Evolutionary conservation across 1,284 basidiomycete species (phyloP), one percentile per base, ranked within the genome.

Genomic region (Salmacisia buchloeana): DNA sequence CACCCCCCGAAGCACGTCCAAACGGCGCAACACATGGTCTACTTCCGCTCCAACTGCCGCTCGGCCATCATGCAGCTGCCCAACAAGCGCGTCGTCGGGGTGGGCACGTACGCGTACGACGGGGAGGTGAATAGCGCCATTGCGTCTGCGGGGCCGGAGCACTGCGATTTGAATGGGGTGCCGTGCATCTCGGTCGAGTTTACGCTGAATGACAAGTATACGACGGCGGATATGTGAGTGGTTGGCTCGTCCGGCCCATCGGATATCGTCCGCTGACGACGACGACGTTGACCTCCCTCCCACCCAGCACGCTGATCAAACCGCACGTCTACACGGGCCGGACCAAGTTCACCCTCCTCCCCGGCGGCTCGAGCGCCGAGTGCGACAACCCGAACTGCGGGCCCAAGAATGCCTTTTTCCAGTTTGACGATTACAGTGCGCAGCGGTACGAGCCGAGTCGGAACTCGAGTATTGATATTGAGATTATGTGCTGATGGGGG

Each of bases 371-470:
- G n/a, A 31, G 64, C 36, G 64, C 64, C 12, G 25, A 57, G 15
- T 66, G 64, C 61, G 29, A 35, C 33, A 61, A 49, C 59, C 18
- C 63, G 10, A 23, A 61, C 56, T 66, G 64, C 59, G 64, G 64
- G 5, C 15, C 63, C 5, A 41, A 66, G 33, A 64, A 66, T 35
- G 64, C 64, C 38, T 66, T 66, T 25, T 66, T 29, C 35, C 21
- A 59, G 23, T 41, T 25, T 31, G 39, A 25, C 23, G 63, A 58
- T 25, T 64, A 66, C 38, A 15, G 34, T 9, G 62, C 64, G 25
- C 64, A 66, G 58, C 64, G 64, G 31, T 57, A 66, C 33, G 63
- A 45, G n/a, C n/a, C n/a, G n/a, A n/a, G n/a, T n/a, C n/a, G n/a
- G n/a, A n/a, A n/a, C n/a, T n/a, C n/a, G n/a, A n/a, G n/a, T n/a